Base-by-base conservation (phyloP, 31 red algal species). In the Odonthalia washingtoniensis region DNA sequence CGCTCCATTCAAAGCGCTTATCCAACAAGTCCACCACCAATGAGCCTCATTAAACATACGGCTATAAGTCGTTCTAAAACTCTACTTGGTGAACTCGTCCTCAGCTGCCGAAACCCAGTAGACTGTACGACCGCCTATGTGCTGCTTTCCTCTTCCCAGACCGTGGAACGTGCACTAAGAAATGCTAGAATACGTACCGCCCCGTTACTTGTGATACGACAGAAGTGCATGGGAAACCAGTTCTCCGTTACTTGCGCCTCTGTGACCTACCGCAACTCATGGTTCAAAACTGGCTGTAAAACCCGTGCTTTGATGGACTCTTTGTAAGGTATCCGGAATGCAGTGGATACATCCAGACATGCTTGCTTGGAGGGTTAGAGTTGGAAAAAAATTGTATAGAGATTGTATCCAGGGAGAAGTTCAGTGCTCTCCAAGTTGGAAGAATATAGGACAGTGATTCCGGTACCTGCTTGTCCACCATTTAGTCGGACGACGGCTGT, bases 181-280 rank as follows among this genome's bases (percentile, higher is more conserved):
- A 61, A 61, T 61, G 52, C 52, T 14, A 61, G 52, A 61, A 61
- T 61, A 24, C 52, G 52, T 61, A 61, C 52, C 24, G 52, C 52
- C 52, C n/a, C 52, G 24, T n/a, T 61, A 24, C 52, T 61, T 14
- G 52, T 61, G 24, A 61, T 24, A 61, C 14, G 52, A 24, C 52
- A 17, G 52, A 61, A 61, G 52, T 24, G 52, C 52, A 14, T n/a
- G n/a, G n/a, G n/a, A n/a, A n/a, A n/a, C n/a, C n/a, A n/a, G n/a
- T n/a, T n/a, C n/a, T n/a, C n/a, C 24, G 52, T 61, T 61, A 61
- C 52, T 61, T 61, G 52, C n/a, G 52, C 52, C 16, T 24, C 52
- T 61, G 52, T 24, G 16, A 24, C 52, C 52, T 61, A 24, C 52
- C 52, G 52, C 52, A 61, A 61, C 16, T 61, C 24, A 17, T 61